These are phyloP conservation scores for Cyberlindnera misumaiensis DNA, from an alignment of 805 yeast genomes.

Conservation along the genomic window DNA sequence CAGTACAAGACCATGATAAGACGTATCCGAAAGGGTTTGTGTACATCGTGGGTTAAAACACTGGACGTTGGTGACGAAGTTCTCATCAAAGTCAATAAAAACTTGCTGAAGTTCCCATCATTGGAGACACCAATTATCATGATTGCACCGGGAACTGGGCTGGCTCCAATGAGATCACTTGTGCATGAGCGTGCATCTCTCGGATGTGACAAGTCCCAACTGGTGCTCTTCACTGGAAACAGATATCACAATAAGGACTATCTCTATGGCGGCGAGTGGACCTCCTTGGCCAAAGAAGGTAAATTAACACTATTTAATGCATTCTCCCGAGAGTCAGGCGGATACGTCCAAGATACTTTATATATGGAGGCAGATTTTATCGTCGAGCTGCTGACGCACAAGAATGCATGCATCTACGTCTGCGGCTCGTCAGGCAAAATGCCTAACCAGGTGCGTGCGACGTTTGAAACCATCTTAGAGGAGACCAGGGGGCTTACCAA, in stretches of 20 bases:
- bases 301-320: constrained; percentile 37
- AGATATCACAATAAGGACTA: constrained; percentile 61
- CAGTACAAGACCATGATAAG: constrained; percentile 79
- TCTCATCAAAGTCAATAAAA: constrained; percentile 43
- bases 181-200: constrained; percentile 31
- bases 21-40: constrained; percentile 70
- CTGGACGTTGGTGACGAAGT: constrained; percentile 44
- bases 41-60: constrained; percentile 66
- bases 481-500: constrained; percentile 36
- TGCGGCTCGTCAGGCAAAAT: constrained; percentile 94
- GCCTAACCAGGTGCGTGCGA: constrained; percentile 86
- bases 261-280: constrained; percentile 54
- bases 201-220: constrained; percentile 24
- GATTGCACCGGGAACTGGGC: constrained; percentile 93
- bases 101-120: constrained; percentile 32
- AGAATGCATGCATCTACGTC: constrained; percentile 60
- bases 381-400: constrained; percentile 43
- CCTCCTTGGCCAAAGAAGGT: constrained; percentile 25
- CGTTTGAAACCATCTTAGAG: constrained; percentile 56
- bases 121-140: constrained; percentile 48
- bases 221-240: constrained; percentile 70
- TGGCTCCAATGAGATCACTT: constrained; percentile 84
- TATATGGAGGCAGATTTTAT: constrained; percentile 44
- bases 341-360: constrained; percentile 75
- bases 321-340: constrained; percentile 46